phyloP scores from a whole-genome alignment of 352 stramenopile genomes.

The Nothophytophthora sp. region DNA sequence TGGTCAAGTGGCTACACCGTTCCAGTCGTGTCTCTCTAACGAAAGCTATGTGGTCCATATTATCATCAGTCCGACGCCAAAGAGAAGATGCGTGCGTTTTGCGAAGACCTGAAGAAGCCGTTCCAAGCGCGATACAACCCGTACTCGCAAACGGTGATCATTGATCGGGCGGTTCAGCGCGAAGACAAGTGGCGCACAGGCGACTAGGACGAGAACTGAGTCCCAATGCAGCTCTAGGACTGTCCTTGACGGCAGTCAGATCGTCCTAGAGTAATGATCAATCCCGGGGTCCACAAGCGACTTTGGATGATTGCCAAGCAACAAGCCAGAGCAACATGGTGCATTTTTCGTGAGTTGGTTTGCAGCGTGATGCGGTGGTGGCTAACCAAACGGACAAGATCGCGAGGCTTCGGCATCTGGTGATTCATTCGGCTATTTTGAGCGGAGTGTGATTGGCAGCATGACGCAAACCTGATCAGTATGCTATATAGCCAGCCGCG shows the following conservation, averaged over 20 bases:
- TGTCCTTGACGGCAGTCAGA: no score
- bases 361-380: no score
- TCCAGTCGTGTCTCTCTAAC: neutral
- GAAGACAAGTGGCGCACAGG: constrained; percentile 35
- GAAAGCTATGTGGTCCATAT: neutral
- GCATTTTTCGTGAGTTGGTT: no score
- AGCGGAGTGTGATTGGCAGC: neutral
- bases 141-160: constrained; percentile 88
- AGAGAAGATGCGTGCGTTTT: constrained; percentile 94
- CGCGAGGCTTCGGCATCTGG: no score
- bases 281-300: no score
- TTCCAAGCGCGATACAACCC: constrained; percentile 96
- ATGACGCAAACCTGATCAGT: no score
- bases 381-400: no score
- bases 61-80: constrained; percentile 88
- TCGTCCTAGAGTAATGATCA: no score
- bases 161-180: constrained; percentile 72
- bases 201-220: neutral
- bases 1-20: neutral
- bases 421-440: constrained; percentile 28
- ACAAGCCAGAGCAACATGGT: no score
- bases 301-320: no score
- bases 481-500: constrained; percentile 1
- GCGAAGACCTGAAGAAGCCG: constrained; percentile 93
- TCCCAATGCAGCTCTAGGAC: no score